A percentile compares a stretch with the other conserved stretches of the same genome.
Evolutionary conservation across 768 basidiomycete genomes (phyloP).

Genomic region (Psilocybe cubensis): DNA sequence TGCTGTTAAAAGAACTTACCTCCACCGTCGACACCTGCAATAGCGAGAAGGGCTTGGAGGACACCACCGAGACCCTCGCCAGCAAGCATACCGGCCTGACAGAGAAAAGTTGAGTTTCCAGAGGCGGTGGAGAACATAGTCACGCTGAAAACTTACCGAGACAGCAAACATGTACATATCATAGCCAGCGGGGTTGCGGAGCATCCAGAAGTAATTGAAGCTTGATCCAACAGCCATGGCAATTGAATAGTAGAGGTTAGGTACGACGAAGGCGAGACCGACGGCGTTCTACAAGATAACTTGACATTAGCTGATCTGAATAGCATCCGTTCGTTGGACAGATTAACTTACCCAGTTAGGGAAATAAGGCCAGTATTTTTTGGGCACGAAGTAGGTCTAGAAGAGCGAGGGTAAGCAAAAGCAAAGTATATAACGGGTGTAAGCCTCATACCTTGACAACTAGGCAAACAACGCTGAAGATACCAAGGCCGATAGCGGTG

Average conservation of each 20-base stretch:
- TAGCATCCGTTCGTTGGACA: neutral
- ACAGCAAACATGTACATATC: slow-evolving; percentile 66
- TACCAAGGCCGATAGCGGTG: slow-evolving; percentile 56
- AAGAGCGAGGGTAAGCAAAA: neutral
- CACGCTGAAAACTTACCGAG: slow-evolving; percentile 33
- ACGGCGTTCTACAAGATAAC: slow-evolving; percentile 42
- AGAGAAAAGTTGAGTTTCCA: neutral
- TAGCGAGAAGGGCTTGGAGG: slow-evolving; percentile 57
- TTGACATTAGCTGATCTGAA: neutral
- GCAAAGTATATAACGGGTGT: neutral
- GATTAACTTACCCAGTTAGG: slow-evolving; percentile 49
- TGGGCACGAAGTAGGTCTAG: slow-evolving; percentile 47
- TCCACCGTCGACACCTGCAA: slow-evolving; percentile 52
- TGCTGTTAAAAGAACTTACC: slow-evolving; percentile 32
- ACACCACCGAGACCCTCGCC: slow-evolving; percentile 68
- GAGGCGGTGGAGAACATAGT: slow-evolving; percentile 7
- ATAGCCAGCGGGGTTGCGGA: slow-evolving; percentile 42
- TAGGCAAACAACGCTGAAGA: slow-evolving; percentile 47
- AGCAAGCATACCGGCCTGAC: slow-evolving; percentile 51
- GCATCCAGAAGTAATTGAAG: slow-evolving; percentile 52
- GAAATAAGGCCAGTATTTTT: slow-evolving; percentile 50
- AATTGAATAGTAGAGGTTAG: slow-evolving; percentile 51
- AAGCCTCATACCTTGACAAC: slow-evolving; percentile 36
- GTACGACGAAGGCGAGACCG: slow-evolving; percentile 57
- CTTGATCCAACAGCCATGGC: slow-evolving; percentile 55